phyloP scores from a whole-genome alignment of 2,329 filamentous ascomycete species.

The Ceratocystis ficicola region DNA sequence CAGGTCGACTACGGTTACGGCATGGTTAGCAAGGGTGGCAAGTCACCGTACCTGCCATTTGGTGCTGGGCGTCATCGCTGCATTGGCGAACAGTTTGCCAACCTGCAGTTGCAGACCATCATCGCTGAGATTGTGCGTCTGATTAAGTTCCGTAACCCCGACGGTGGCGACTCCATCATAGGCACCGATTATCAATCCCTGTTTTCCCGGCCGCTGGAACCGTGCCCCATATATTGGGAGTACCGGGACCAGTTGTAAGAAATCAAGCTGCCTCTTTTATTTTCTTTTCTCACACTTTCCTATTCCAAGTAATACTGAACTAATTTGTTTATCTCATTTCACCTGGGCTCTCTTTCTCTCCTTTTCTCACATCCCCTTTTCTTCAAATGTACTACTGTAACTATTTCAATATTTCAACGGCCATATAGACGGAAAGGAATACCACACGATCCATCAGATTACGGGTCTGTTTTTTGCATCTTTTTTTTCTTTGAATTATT shows the following conservation, averaged over 20 bases:
- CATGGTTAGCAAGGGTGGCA: constrained; percentile 78
- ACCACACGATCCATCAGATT: background rate
- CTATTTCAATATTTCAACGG: constrained; percentile 12
- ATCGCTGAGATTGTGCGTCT: constrained; percentile 60
- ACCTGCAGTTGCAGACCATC: constrained; percentile 81
- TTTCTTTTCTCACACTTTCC: constrained; percentile 9
- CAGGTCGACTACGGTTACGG: constrained; percentile 92
- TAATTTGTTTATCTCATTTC: background rate
- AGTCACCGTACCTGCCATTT: constrained; percentile 85
- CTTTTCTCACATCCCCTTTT: background rate
- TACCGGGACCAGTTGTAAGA: constrained; percentile 36
- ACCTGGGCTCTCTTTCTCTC: background rate
- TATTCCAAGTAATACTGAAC: background rate
- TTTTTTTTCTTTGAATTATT: background rate
- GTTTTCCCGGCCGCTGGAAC: constrained; percentile 61
- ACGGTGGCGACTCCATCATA: constrained; percentile 56
- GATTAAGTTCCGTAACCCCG: constrained; percentile 67
- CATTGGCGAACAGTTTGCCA: constrained; percentile 94
- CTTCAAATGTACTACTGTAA: constrained; percentile 16
- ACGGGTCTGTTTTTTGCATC: background rate
- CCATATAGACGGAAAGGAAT: constrained; percentile 13
- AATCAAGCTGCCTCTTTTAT: background rate
- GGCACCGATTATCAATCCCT: constrained; percentile 58
- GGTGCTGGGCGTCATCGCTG: constrained; percentile 86
- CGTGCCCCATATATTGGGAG: constrained; percentile 65